Conservation (phyloP, 2,329 filamentous ascomycete species). For the Clonostachys rosea region DNA sequence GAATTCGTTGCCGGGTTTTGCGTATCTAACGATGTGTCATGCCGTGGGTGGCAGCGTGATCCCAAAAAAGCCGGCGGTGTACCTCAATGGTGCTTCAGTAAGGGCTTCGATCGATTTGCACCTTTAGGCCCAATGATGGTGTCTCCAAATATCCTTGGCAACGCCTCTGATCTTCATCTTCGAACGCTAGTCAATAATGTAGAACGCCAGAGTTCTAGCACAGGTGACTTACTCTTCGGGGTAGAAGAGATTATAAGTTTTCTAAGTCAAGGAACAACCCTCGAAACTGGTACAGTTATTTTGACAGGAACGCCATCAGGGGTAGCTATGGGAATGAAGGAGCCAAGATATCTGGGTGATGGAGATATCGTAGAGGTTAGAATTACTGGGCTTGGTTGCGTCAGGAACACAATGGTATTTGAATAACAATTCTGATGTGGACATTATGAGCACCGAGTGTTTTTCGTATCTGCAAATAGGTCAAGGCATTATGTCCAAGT, state of each 20-base stretch:
- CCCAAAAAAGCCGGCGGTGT: constrained; percentile 25
- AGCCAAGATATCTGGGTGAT: constrained; percentile 31
- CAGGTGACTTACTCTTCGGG: constrained; percentile 42
- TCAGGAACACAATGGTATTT: constrained; percentile 32
- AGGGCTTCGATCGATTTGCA: constrained; percentile 49
- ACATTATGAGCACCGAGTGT: too few species aligned
- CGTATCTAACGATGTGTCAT: constrained; percentile 47
- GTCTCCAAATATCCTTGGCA: constrained; percentile 17
- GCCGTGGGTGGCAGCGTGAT: constrained; percentile 46
- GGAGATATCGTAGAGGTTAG: constrained; percentile 37
- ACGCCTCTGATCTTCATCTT: constrained; percentile 18
- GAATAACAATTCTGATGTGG: constrained; percentile 9
- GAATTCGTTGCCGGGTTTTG: constrained; percentile 40
- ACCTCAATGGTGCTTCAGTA: constrained; percentile 50
- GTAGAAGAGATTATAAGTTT: constrained; percentile 40
- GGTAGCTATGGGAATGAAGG: constrained; percentile 38
- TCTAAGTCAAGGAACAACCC: constrained; percentile 41
- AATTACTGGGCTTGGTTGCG: constrained; percentile 24
- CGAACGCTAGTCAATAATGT: constrained; percentile 43
- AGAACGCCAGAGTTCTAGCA: constrained; percentile 40
- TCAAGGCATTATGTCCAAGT: too few species aligned
- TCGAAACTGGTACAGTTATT: constrained; percentile 44
- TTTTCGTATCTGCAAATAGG: too few species aligned
- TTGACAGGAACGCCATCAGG: constrained; percentile 42
- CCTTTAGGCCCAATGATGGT: constrained; percentile 45